Conservation (phyloP, 352 stramenopile species). For the Saprolegnia diclina region DNA sequence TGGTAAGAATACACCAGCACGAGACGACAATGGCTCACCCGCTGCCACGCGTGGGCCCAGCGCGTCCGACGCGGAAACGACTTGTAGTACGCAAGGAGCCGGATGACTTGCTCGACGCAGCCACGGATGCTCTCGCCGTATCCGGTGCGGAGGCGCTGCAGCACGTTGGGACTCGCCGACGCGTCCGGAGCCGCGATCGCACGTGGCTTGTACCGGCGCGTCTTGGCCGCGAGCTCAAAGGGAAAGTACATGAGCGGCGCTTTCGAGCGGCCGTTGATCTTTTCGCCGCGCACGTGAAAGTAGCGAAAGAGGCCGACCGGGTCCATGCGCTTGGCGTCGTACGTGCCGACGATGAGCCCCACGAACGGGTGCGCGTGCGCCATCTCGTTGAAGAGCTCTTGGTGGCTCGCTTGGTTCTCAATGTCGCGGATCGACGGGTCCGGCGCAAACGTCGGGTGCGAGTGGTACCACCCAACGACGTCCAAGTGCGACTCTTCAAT, state of each 20-base stretch:
- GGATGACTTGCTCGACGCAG: conserved; percentile 72
- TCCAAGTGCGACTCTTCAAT: conserved; percentile 85
- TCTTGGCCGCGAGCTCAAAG: conserved; percentile 27
- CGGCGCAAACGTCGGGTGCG: conserved; percentile 89
- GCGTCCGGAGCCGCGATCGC: conserved; percentile 5
- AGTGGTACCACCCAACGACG: conserved; percentile 95
- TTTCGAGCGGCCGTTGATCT: conserved; percentile 44
- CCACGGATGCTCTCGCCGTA: conserved; percentile 52
- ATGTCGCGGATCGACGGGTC: conserved; percentile 92
- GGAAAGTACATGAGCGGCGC: conserved; percentile 67
- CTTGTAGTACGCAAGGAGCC: conserved; percentile 77
- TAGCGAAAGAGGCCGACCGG: conserved; percentile 79
- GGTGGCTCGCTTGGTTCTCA: conserved; percentile 92
- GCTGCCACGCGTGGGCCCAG: conserved; percentile 63
- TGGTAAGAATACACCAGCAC: too few relatives aligned
- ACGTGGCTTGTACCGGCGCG: conserved; percentile 1
- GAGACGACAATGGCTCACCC: too few relatives aligned
- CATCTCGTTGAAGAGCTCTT: conserved; percentile 76
- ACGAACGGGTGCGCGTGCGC: conserved; percentile 83
- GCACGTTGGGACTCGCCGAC: conserved; percentile 25
- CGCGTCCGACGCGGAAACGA: conserved; percentile 69
- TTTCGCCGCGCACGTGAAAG: conserved; percentile 69
- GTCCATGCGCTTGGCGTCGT: conserved; percentile 73
- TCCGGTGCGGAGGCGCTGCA: conserved; percentile 46
- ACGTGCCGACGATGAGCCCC: conserved; percentile 91